phyloP scores from a whole-genome alignment of 2,329 filamentous ascomycete species.

The Aulographum hederae region DNA sequence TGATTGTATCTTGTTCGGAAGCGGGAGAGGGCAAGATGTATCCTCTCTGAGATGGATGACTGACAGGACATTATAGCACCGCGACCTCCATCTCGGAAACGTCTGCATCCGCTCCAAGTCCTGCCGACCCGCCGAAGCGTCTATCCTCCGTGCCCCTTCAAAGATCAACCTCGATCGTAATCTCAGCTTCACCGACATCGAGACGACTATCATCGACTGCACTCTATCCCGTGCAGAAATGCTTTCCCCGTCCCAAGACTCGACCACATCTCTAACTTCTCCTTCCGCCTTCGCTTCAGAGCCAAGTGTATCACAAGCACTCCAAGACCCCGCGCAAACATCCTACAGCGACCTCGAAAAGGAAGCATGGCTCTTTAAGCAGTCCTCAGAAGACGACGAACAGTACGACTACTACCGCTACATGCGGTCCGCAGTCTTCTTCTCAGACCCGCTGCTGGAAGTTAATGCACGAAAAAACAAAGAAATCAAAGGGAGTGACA shows the following conservation, averaged over 20 bases:
- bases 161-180: slow-evolving; percentile 11
- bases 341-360: slow-evolving; percentile 28
- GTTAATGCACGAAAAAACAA: slow-evolving; percentile 14
- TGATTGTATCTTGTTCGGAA: background rate
- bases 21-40: background rate
- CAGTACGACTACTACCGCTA: slow-evolving; percentile 39
- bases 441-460: slow-evolving; percentile 24
- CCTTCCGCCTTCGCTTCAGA: too few species aligned
- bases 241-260: too few species aligned
- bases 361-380: slow-evolving; percentile 25
- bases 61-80: too few species aligned
- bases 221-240: slow-evolving; percentile 44
- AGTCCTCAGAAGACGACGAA: slow-evolving; percentile 27
- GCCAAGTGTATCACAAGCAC: slow-evolving; percentile 3
- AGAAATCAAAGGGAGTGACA: slow-evolving; percentile 7
- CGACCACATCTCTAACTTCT: slow-evolving; percentile 2
- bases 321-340: slow-evolving; percentile 12
- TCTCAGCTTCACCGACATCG: slow-evolving; percentile 34
- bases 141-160: too few species aligned
- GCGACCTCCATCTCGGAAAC: slow-evolving; percentile 49
- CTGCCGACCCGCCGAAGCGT: slow-evolving; percentile 3
- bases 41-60: too few species aligned
- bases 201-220: slow-evolving; percentile 50
- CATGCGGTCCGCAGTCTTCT: slow-evolving; percentile 26
- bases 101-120: slow-evolving; percentile 31